Evolutionary conservation across 2,329 filamentous ascomycete species (phyloP), one percentile per base, ranked within the genome.

Genomic region (Westerdykella ornata): DNA sequence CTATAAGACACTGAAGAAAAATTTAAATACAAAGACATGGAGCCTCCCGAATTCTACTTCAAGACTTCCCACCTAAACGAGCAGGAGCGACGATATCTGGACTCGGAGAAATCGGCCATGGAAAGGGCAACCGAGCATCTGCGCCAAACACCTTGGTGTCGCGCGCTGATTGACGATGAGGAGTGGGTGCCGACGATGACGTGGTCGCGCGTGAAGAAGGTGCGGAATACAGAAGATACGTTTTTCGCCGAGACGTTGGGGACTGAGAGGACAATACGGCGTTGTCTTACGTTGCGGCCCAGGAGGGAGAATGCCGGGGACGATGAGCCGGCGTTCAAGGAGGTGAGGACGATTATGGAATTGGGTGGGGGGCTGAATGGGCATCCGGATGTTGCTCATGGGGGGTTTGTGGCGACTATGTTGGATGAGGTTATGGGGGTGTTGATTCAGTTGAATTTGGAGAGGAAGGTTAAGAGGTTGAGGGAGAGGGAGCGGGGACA

Each of bases 361-460:
- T 19, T 82, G 1, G 78, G 75, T 1, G 52, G 65, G 9, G 72
- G 71, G 14, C 49, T 82, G 41, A 76, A 77, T 47, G 79, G 79
- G 2, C 73, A 74, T 49, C 62, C 73, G 2, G 59, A 67, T 3
- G 66, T 77, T 5, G 63, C 69, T 8, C 80, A 83, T 54, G 78
- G 80, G 15, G 80, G 79, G 1, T 70, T 82, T 20, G 69, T 77
- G 5, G 71, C 72, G 7, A 71, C 74, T 0, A 55, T 82, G n/a
- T 56, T 83, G 16, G 79, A 83, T 52, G 79, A 83, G 54, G 61
- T 67, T 5, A 72, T 76, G 56, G 76, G 78, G 1, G 63, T 73
- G 5, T 47, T 79, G 14, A 62, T 77, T 8, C 64, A 65, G 2
- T 51, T 71, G 19, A 75, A 76, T 46, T 42, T 52, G 13, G 64